A percentile compares a stretch with the other conserved stretches of the same genome.
phyloP scores from a whole-genome alignment of 1,284 basidiomycete species.

The Leccinum pallidistipes region DNA sequence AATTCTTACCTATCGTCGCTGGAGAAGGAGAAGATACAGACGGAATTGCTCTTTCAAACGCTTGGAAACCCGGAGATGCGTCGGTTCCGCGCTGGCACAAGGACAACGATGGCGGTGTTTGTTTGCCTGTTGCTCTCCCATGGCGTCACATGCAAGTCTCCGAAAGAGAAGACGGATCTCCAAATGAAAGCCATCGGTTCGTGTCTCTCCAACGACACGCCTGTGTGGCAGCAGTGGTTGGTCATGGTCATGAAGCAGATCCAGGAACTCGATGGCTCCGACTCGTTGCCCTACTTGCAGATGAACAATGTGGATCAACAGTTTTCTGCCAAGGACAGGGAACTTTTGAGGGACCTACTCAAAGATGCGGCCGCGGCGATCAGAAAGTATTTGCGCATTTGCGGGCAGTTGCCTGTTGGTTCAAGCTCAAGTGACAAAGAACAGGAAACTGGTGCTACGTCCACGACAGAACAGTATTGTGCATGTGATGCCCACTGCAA shows the following conservation, averaged over 20 bases:
- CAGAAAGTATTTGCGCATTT: background rate
- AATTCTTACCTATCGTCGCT: slow-evolving; percentile 28
- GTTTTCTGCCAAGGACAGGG: background rate
- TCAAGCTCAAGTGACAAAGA: too few relatives aligned
- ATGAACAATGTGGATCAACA: background rate
- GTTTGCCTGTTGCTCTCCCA: slow-evolving; percentile 22
- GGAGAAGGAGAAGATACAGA: slow-evolving; percentile 30
- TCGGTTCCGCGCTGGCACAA: slow-evolving; percentile 9
- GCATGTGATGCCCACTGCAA: background rate
- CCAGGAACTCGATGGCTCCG: background rate
- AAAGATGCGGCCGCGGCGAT: background rate
- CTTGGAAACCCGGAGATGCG: slow-evolving; percentile 14
- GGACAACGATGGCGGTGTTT: slow-evolving; percentile 22
- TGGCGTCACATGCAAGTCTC: background rate
- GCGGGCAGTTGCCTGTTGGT: background rate
- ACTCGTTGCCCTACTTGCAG: background rate
- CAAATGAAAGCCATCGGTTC: slow-evolving; percentile 7
- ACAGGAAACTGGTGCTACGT: background rate
- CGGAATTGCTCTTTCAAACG: slow-evolving; percentile 12
- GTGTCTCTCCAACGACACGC: slow-evolving; percentile 10
- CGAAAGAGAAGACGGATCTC: background rate
- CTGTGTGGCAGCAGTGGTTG: background rate
- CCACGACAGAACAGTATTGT: background rate
- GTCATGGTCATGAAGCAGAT: background rate
- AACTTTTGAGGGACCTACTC: background rate